A percentile compares a stretch with the other conserved stretches of the same genome.
phyloP scores from a whole-genome alignment of 2,329 filamentous ascomycete species.

The Mollisiaceae sp. region DNA sequence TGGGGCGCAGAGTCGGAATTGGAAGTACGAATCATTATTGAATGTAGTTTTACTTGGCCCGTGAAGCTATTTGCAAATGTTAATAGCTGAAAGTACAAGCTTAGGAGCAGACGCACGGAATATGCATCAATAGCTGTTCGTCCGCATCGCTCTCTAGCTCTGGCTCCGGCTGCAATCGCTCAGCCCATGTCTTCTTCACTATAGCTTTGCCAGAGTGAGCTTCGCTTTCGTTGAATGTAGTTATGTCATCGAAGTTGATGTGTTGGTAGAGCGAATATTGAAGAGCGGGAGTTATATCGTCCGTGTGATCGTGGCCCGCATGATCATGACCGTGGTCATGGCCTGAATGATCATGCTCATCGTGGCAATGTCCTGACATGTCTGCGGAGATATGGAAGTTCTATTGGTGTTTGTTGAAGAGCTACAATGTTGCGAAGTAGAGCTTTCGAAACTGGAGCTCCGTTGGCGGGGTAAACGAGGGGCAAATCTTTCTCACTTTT shows the following conservation, averaged over 20 bases:
- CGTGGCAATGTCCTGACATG: conserved; percentile 54
- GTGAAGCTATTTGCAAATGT: conserved; percentile 69
- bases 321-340: conserved; percentile 65
- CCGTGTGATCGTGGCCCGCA: conserved; percentile 85
- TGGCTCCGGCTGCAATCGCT: conserved; percentile 72
- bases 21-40: conserved; percentile 83
- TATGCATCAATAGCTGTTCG: conserved; percentile 89
- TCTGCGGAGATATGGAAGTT: background rate
- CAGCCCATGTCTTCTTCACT: conserved; percentile 88
- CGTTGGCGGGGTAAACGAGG: conserved; percentile 31
- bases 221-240: conserved; percentile 80
- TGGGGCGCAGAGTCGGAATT: conserved; percentile 72
- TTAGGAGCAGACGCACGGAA: conserved; percentile 68
- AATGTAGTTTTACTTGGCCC: conserved; percentile 90
- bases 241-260: conserved; percentile 86
- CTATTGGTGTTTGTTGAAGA: background rate
- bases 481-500: conserved; percentile 16
- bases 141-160: conserved; percentile 87
- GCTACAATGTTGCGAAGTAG: background rate
- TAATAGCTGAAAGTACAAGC: conserved; percentile 9
- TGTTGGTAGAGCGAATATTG: conserved; percentile 91
- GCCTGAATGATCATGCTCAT: conserved; percentile 45
- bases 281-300: conserved; percentile 90
- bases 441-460: background rate
- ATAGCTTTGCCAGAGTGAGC: conserved; percentile 73